Conservation (phyloP, 2,329 filamentous ascomycete genomes). For the Tympanopsis confertula region DNA sequence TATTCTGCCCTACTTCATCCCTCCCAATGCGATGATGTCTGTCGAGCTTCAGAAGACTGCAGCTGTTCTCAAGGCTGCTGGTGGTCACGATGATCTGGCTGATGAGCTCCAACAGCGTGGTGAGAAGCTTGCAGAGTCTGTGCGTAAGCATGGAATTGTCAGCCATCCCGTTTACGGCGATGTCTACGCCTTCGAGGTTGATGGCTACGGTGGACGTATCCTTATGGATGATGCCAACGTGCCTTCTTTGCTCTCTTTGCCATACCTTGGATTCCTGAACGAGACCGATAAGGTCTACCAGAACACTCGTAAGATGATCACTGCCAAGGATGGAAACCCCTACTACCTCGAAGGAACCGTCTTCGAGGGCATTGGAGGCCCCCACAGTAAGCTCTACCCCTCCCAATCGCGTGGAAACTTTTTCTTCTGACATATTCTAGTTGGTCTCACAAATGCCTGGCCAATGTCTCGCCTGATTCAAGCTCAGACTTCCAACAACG, state of each 20-base stretch:
- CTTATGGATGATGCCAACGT: slow-evolving; percentile 87
- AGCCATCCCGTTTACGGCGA: slow-evolving; percentile 62
- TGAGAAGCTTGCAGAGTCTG: slow-evolving; percentile 57
- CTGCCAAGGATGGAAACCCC: slow-evolving; percentile 68
- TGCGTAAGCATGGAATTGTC: slow-evolving; percentile 77
- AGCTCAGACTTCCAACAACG: slow-evolving; percentile 75
- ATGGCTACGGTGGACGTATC: slow-evolving; percentile 72
- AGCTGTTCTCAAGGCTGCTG: slow-evolving; percentile 50
- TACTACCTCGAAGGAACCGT: slow-evolving; percentile 70
- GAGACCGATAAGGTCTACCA: slow-evolving; percentile 61
- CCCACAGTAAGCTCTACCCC: neutral
- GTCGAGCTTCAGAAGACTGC: slow-evolving; percentile 73
- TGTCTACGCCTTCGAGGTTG: slow-evolving; percentile 80
- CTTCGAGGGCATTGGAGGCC: slow-evolving; percentile 79
- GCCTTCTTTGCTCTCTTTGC: slow-evolving; percentile 67
- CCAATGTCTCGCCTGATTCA: slow-evolving; percentile 91
- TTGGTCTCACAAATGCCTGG: slow-evolving; percentile 86
- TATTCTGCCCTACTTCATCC: slow-evolving; percentile 88
- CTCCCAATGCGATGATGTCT: slow-evolving; percentile 90
- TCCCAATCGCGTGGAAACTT: neutral
- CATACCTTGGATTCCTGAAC: slow-evolving; percentile 64
- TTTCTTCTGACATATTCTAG: slow-evolving; percentile 15
- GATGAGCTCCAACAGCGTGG: slow-evolving; percentile 41
- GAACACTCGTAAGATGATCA: slow-evolving; percentile 72
- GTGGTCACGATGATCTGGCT: slow-evolving; percentile 38